Base-by-base conservation (phyloP, 2,329 filamentous ascomycete species). In the Elsinoe australis region DNA sequence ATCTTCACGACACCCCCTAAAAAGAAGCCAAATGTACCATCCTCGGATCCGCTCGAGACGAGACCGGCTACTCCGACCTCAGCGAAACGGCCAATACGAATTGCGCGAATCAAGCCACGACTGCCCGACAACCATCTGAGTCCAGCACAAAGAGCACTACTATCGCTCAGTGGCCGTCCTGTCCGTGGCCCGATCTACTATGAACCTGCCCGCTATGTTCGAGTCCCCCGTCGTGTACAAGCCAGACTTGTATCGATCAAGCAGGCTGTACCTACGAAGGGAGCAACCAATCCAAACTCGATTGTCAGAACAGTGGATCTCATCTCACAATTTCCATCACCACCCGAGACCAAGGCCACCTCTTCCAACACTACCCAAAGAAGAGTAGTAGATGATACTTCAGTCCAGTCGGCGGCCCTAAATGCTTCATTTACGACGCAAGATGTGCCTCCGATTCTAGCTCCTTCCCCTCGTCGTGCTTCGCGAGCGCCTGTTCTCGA, bases 221-320 rank as follows among this genome's bases (percentile, higher is more conserved):
- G 26, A 12, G 12, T 44, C 5, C 39, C 39, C 8, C 7, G 12
- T n/a, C 22, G 26, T n/a, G 39, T 44, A 4, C 22, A 15, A 17
- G 39, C 39, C 14, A 44, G 21, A 26, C 39, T 44, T 8, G 39
- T 44, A 8, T 44, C 39, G 10, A 31, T 44, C 39, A 31, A 44
- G 4, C 6, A 32, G 22, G 6, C 26, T 29, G 26, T 12, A 7
- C 21, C 10, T 22, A 14, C 7, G 14, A 10, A 14, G 22, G 34
- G 24, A n/a, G 14, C 4, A 6, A 38, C 18, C 34, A 12, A 7
- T 8, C 18, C 18, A 12, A 1, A 19, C 10, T 5, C 17, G 17
- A 4, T 4, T 7, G 6, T 3, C 35, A 12, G 8, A 5, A 39
- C 35, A 8, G 10, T 21, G 1, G 14, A 44, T 9, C 39, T 32